Conservation (phyloP, 371 early-diverging fungal species). For the Smittium mucronatum region DNA sequence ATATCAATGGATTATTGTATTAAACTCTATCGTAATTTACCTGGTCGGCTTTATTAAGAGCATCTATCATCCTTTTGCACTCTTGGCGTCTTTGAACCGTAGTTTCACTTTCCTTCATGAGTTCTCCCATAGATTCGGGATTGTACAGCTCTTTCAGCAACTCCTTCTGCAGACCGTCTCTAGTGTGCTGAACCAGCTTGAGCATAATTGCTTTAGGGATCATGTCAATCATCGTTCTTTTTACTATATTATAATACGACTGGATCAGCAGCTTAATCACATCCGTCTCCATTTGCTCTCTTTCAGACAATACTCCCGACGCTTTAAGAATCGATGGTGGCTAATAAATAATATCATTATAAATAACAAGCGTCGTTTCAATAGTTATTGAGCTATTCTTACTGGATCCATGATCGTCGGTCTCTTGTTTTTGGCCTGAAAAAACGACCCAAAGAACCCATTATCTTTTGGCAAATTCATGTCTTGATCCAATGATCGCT, state of each 20-base stretch:
- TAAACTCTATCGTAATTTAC: no score
- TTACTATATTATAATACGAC: constrained; percentile 95
- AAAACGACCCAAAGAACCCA: constrained; percentile 95
- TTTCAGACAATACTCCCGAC: constrained; percentile 83
- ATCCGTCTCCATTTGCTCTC: constrained; percentile 93
- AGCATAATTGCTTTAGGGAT: constrained; percentile 99
- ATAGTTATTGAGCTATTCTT: no score
- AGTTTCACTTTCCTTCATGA: constrained; percentile 88
- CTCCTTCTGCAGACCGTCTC: constrained; percentile 89
- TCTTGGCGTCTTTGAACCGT: constrained; percentile 84
- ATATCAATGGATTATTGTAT: no score
- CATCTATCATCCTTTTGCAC: constrained; percentile 95
- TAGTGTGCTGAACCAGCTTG: constrained; percentile 81
- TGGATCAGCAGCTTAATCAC: constrained; percentile 93
- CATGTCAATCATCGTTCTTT: constrained; percentile 93
- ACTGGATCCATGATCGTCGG: constrained; percentile 59
- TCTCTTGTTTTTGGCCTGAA: constrained; percentile 62
- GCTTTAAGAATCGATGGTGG: constrained; percentile 92
- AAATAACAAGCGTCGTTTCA: no score
- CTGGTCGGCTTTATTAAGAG: constrained; percentile 89
- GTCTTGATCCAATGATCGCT: constrained; percentile 41
- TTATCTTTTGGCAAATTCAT: constrained; percentile 31
- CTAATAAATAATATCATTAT: constrained; percentile 14
- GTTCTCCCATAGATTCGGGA: constrained; percentile 73
- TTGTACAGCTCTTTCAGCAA: constrained; percentile 93